Base-by-base conservation (phyloP, 2,329 filamentous ascomycete species). In the Trichoderma oligosporum region DNA sequence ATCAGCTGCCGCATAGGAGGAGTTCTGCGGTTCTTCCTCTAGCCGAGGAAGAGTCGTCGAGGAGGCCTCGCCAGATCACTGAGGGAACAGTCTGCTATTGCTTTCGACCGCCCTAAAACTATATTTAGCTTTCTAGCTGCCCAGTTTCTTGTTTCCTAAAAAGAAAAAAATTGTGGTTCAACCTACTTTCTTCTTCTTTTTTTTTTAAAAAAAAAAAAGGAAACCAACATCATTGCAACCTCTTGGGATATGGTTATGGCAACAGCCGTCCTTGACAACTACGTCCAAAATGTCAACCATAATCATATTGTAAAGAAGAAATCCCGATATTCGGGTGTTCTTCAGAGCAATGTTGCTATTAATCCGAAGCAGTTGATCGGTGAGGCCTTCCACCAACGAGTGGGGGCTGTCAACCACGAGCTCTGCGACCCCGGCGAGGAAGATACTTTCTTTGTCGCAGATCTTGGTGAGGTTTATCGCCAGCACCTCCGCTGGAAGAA, bases 1-100 rank as follows among this genome's bases (percentile, higher is more conserved):
- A 80, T 83, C 88, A 96, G 90, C 93, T 97, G 94, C 94, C 94
- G 94, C 93, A 99, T 99, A 97, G 91, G 89, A 95, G 88, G 86
- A 84, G 84, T 87, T 87, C 85, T 84, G 83, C 86, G 89, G 88
- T 92, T 96, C 93, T 97, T 97, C 93, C 92, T 96, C 93, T 94
- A 80, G 81, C 80, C 77, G 93, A 92, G 94, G 94, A 93, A 95
- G 94, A 94, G 91, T 96, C 91, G 89, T 96, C 91, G 89, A 91
- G 88, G 88, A 93, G 91, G 88, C 90, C 89, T 91, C 88, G 91
- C 87, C 89, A 89, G 85, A 86, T 87, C 83, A 87, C 82, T 82
- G 82, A 89, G 83, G 90, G 87, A 86, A 88, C 90, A 83, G 89
- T 90, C 81, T 88, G 87, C 78, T 96, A 92, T 80, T 88, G 86